A percentile compares a stretch with the other conserved stretches of the same genome.
These are phyloP conservation scores for Lodderomyces parapsilosis DNA, from an alignment of 1,139 yeast genomes.

Conservation along the genomic window DNA sequence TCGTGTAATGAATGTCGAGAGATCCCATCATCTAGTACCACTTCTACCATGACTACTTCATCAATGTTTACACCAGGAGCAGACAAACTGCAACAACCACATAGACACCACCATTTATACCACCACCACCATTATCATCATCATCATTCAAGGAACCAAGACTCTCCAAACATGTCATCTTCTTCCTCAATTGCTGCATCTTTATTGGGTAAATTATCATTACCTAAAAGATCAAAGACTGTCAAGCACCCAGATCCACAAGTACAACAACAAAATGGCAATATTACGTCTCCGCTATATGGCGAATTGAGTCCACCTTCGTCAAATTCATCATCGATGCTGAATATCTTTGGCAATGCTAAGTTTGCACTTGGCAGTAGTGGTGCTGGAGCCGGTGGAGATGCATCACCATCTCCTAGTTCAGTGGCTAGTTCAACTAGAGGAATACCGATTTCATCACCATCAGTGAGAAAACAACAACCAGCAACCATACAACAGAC, in stretches of 20 bases:
- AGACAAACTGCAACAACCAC: neutral
- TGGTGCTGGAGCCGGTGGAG: no score
- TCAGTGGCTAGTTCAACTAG: neutral
- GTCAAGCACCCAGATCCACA: neutral
- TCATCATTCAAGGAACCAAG: neutral
- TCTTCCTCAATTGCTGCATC: constrained; percentile 12
- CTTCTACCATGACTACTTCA: neutral
- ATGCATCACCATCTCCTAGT: neutral
- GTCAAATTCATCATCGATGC: constrained; percentile 17
- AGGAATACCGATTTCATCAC: constrained; percentile 6
- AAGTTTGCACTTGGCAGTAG: constrained; percentile 14
- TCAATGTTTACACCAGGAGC: neutral
- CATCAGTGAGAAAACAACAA: constrained; percentile 2
- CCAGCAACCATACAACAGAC: no score
- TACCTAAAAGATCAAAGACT: neutral
- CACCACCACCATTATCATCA: neutral
- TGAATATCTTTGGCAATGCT: constrained; percentile 30
- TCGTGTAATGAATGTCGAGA: neutral
- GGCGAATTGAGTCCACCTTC: constrained; percentile 2
- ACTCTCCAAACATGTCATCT: constrained; percentile 4
- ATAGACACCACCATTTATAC: neutral
- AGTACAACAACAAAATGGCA: neutral
- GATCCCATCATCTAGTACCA: neutral
- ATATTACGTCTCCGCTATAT: neutral
- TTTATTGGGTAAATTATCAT: neutral